Conservation (phyloP, 108 stramenopile genomes). For the Cyclotella choctawhatcheeana region DNA sequence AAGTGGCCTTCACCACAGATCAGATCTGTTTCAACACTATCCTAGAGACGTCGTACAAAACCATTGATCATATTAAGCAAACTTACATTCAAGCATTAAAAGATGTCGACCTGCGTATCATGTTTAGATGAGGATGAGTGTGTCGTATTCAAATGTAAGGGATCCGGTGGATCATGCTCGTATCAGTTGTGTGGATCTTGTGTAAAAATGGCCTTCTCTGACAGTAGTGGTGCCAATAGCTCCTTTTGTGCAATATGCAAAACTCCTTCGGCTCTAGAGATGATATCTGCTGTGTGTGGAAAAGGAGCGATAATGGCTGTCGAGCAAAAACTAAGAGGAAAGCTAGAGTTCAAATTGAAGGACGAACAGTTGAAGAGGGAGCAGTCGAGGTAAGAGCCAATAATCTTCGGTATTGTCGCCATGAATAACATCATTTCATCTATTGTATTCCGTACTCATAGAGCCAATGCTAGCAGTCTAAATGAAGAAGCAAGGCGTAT, state of each 20-base stretch:
- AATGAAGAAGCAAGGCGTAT: conserved; percentile 33
- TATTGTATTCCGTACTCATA: not conserved
- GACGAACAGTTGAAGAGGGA: conserved; percentile 28
- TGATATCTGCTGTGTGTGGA: conserved; percentile 51
- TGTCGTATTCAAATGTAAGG: conserved; percentile 39
- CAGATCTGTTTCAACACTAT: no score
- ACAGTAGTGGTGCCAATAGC: conserved; percentile 40
- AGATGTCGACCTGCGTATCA: conserved; percentile 11
- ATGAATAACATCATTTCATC: no score
- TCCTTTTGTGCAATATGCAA: conserved; percentile 41
- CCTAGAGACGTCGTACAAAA: no score
- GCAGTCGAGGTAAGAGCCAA: conserved; percentile 19
- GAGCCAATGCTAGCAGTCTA: conserved; percentile 25
- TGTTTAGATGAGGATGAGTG: conserved; percentile 53
- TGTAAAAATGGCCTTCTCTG: conserved; percentile 42
- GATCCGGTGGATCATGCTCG: conserved; percentile 28
- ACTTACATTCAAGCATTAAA: not conserved
- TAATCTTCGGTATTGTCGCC: no score
- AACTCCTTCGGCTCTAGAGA: conserved; percentile 37
- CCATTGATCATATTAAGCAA: no score
- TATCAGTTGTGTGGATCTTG: conserved; percentile 49
- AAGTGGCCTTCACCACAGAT: no score
- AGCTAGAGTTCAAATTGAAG: conserved; percentile 49
- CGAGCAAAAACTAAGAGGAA: conserved; percentile 44
- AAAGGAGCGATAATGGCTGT: conserved; percentile 50